Conservation (phyloP, 352 stramenopile genomes). For the Pythium utonaiense region DNA sequence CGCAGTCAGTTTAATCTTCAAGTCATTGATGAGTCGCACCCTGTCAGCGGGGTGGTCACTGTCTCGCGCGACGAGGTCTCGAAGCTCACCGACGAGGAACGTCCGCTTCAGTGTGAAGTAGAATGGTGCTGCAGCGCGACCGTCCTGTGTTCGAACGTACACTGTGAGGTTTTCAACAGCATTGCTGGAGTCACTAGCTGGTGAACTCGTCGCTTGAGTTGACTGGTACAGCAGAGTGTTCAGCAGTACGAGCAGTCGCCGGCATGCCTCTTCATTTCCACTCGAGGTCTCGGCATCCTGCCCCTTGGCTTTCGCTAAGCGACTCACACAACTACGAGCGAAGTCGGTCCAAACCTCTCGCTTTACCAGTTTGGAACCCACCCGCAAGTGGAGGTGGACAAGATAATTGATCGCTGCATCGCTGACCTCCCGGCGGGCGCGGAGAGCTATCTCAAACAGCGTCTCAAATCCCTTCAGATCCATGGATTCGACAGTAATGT, state of each 20-base stretch:
- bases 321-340: conserved; percentile 12
- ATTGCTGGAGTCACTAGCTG: not conserved
- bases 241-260: conserved; percentile 54
- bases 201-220: conserved; percentile 3
- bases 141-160: conserved; percentile 38
- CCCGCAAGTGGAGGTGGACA: conserved; percentile 21
- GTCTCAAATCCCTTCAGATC: conserved; percentile 29
- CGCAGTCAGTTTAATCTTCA: conserved; percentile 34
- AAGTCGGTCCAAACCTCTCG: conserved; percentile 28
- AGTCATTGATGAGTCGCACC: conserved; percentile 34
- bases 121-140: conserved; percentile 29
- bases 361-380: conserved; percentile 24
- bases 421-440: conserved; percentile 14
- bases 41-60: conserved; percentile 29
- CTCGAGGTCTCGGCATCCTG: conserved; percentile 23
- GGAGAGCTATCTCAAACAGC: conserved; percentile 23
- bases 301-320: conserved; percentile 16
- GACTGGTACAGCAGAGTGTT: conserved; percentile 72
- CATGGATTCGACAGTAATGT: conserved; percentile 25
- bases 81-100: conserved; percentile 32
- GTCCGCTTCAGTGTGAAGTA: conserved; percentile 35
- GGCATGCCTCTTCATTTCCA: not conserved
- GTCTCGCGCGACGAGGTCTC: conserved; percentile 32
- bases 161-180: conserved; percentile 28
- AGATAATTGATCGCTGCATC: conserved; percentile 22